Base-by-base conservation (phyloP, 805 yeast species). In the Kluyveromyces starmeri region DNA sequence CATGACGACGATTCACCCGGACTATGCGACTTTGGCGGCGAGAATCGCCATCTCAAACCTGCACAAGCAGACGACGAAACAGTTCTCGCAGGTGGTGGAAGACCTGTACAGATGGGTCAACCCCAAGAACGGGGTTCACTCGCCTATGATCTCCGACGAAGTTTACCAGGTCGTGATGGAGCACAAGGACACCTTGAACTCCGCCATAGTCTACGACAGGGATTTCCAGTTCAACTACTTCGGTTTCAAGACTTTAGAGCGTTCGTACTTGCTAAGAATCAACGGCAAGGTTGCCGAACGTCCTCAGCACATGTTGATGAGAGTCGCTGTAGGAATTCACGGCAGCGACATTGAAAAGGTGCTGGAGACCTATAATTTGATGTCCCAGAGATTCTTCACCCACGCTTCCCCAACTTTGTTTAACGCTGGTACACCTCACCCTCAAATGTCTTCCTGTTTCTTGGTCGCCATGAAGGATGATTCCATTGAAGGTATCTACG, bases 1-100 rank as follows among this genome's bases (percentile, higher is more conserved):
- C 55, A 84, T 92, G 96, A 86, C 96, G 39, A 89, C 97, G 9
- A 74, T 83, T 43, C 97, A 89, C 60, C 97, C 97, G n/a, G 97
- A 92, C 64, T 88, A 89, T 51, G 96, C 96, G 18, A 76, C 78
- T 27, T 70, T 86, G 49, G 96, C 96, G 36, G 96, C 97, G 22
- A 78, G 98, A 65, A 81, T 89, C 41, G 96, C 97, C 14, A 79
- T 92, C 36, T 83, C 96, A 27, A 85, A 85, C 59, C 70, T 92
- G 55, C 96, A 89, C 67, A 88, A 88, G 64, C 95, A 86, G 64
- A 88, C 96, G 35, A 82, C 85, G 41, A 82, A 83, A 61, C 81
- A 71, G 52, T 89, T 83, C 50, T 79, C 94, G 25, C 77, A 75
- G 48, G 94, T 85, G 32, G 64, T 83, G 36, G 70, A 71, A 41